Conservation (phyloP, 768 basidiomycete species). For the Amanita rubescens region DNA sequence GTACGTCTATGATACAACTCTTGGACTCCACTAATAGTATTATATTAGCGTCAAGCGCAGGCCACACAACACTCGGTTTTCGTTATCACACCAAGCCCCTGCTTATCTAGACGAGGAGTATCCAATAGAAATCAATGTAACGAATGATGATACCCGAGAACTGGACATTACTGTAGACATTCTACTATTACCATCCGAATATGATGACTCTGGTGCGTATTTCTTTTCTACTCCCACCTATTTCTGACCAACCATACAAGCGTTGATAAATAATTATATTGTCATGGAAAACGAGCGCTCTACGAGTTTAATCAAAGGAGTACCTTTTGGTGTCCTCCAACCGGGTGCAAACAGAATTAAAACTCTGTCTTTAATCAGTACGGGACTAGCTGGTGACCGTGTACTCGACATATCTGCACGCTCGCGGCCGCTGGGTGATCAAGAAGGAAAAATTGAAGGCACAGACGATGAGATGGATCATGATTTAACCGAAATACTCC, state of each 20-base stretch:
- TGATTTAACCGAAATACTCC: slow-evolving; percentile 47
- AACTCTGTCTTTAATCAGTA: slow-evolving; percentile 54
- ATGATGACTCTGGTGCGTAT: slow-evolving; percentile 60
- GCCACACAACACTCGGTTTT: slow-evolving; percentile 49
- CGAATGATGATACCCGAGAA: slow-evolving; percentile 62
- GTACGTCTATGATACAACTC: slow-evolving; percentile 28
- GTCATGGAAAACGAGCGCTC: slow-evolving; percentile 57
- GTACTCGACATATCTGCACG: slow-evolving; percentile 78
- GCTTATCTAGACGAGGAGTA: slow-evolving; percentile 81
- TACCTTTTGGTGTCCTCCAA: slow-evolving; percentile 54
- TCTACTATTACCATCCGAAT: slow-evolving; percentile 73
- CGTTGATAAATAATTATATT: slow-evolving; percentile 50
- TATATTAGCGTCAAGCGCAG: slow-evolving; percentile 49
- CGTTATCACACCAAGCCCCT: slow-evolving; percentile 52
- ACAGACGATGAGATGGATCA: slow-evolving; percentile 18
- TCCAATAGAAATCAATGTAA: slow-evolving; percentile 62
- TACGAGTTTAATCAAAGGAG: slow-evolving; percentile 64
- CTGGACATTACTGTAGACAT: slow-evolving; percentile 67
- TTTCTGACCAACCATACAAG: not conserved
- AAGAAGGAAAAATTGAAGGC: slow-evolving; percentile 13
- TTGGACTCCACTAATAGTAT: slow-evolving; percentile 6
- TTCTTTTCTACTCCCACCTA: not conserved
- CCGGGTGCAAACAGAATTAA: slow-evolving; percentile 54
- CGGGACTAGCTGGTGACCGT: slow-evolving; percentile 61
- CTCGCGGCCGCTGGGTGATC: slow-evolving; percentile 32